phyloP scores from a whole-genome alignment of 2,329 filamentous ascomycete genomes.

The Volutella citrinella region DNA sequence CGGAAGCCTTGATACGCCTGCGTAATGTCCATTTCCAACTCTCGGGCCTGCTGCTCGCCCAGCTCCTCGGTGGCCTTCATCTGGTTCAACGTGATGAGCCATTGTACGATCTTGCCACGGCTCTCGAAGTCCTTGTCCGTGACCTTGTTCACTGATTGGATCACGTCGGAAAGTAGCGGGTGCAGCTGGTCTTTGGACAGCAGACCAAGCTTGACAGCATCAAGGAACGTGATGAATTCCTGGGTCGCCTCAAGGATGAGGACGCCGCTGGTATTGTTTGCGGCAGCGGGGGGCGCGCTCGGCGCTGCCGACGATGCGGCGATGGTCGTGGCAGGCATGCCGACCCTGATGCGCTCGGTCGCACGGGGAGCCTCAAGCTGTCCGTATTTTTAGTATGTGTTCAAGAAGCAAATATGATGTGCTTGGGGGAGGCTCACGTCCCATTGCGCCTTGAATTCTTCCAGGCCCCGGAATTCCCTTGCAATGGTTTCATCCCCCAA shows the following conservation, averaged over 20 bases:
- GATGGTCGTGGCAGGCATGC: constrained; percentile 81
- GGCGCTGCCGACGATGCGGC: constrained; percentile 49
- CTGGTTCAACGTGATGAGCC: constrained; percentile 95
- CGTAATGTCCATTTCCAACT: constrained; percentile 91
- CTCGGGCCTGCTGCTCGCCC: constrained; percentile 79
- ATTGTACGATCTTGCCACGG: constrained; percentile 95
- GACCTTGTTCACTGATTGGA: constrained; percentile 95
- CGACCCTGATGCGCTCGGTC: constrained; percentile 87
- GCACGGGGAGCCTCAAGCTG: constrained; percentile 93
- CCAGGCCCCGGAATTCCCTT: constrained; percentile 81
- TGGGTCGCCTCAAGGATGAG: constrained; percentile 90
- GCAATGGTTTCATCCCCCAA: constrained; percentile 87
- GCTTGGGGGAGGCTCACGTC: too few relatives aligned
- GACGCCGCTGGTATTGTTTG: constrained; percentile 53
- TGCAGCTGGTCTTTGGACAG: constrained; percentile 96
- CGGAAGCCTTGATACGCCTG: constrained; percentile 95
- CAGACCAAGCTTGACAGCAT: constrained; percentile 88
- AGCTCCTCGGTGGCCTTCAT: constrained; percentile 95
- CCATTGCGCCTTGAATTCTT: constrained; percentile 90
- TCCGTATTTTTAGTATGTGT: too few relatives aligned
- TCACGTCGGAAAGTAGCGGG: constrained; percentile 89
- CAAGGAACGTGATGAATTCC: constrained; percentile 97
- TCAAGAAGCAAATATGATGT: too few relatives aligned
- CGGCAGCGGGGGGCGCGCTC: constrained; percentile 40
- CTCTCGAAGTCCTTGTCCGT: constrained; percentile 94